These are phyloP conservation scores for Eucalyptus sideroxylon DNA, from an alignment of 345 rosid species.

Conservation along the genomic window DNA sequence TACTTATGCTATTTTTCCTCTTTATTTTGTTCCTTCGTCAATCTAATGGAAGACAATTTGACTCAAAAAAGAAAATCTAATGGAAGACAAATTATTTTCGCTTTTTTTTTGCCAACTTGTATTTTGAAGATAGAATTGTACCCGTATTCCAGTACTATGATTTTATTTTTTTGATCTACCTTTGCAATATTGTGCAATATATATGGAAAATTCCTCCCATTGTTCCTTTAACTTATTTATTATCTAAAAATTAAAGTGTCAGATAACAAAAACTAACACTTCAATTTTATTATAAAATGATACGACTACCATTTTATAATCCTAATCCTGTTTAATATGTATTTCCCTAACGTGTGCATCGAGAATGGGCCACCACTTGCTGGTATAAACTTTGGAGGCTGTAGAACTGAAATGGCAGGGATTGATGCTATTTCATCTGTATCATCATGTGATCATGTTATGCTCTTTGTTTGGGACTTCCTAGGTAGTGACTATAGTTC, in stretches of 20 bases:
- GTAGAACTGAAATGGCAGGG: not conserved
- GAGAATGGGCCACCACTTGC: not conserved
- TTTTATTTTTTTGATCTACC: not conserved
- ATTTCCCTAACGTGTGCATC: not conserved
- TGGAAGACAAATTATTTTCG: not conserved
- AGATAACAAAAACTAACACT: not conserved
- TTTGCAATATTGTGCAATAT: not conserved
- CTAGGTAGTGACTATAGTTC: not conserved
- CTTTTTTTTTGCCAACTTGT: not conserved
- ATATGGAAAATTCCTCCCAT: not conserved
- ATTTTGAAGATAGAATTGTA: not conserved
- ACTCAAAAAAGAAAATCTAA: too few species aligned
- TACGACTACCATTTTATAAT: not conserved
- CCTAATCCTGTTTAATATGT: not conserved
- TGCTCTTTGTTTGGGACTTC: not conserved
- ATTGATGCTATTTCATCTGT: not conserved
- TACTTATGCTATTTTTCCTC: not conserved
- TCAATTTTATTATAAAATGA: not conserved
- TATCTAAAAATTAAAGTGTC: not conserved
- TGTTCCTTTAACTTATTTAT: not conserved
- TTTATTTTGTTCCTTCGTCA: not conserved
- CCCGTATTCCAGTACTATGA: not conserved
- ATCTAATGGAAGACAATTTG: not conserved
- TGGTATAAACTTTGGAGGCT: not conserved
- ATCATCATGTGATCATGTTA: not conserved